Evolutionary conservation across 2,329 filamentous ascomycete genomes (phyloP), one percentile per base, ranked within the genome.

Genomic region (Xylaria digitata): DNA sequence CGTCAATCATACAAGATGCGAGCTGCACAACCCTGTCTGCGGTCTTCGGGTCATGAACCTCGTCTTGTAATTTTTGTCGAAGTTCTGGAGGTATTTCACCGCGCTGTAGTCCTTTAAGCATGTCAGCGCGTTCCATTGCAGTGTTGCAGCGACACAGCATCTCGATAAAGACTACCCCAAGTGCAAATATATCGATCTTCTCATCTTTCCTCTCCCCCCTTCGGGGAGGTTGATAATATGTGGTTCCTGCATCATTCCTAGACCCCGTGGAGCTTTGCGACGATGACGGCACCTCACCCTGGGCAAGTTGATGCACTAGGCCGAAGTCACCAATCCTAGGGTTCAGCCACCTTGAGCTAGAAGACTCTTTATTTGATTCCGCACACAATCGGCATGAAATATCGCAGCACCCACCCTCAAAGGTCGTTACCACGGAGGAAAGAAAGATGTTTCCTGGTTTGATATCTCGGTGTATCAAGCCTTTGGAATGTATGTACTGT

Each of bases 361-460:
- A 11, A 37, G 32, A 3, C 2, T 23, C 32, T 61, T 46, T 3
- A 23, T 57, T 11, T 8, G 23, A 21, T n/a, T 21, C 23, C 13
- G 42, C 21, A 40, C 75, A 77, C 2, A 70, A 62, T 40, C 34
- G 34, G 42, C 75, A 77, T 1, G 68, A 67, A n/a, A 75, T 56
- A 32, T 75, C 67, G 54, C 74, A 77, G 45, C 73, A 78, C 3
- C 76, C 76, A 6, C 70, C 67, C 23, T 73, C 68, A 6, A 56
- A 66, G 5, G 66, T 66, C 3, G 55, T 21, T 19, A 83, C 82
- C 0, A 82, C 76, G 0, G 80, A 77, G 1, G 85, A 86, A 0
- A 91, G 79, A 76, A 91, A 90, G 26, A 91, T 86, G 70, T 91
- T 91, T 2, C 86, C 87, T 0, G 89, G 89, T 71, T 91, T 91